phyloP scores from a whole-genome alignment of 192 early-diverging fungal species.

The Kickxella alabastrina region DNA sequence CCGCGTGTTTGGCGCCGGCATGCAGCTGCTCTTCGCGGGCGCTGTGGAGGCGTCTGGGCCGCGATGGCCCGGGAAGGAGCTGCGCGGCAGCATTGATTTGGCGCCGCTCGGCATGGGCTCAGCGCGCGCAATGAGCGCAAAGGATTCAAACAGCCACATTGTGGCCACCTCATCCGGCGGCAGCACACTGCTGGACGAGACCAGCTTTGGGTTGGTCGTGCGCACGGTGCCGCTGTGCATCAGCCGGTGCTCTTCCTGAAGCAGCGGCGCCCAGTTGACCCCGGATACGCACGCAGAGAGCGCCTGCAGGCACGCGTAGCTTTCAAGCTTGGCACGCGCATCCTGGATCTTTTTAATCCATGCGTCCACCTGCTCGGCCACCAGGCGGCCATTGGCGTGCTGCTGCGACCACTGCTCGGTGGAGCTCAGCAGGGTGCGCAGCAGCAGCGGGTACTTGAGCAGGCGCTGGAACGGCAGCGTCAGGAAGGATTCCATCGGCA shows the following conservation, averaged over 20 bases:
- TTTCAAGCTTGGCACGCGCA: conserved; percentile 38
- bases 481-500: conserved; percentile 56
- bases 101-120: conserved; percentile 1
- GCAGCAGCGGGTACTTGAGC: conserved; percentile 58
- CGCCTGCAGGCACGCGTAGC: conserved; percentile 40
- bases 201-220: conserved; percentile 10
- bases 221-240: conserved; percentile 30
- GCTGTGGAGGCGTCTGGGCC: conserved; percentile 1
- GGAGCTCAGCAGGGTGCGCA: conserved; percentile 50
- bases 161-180: conserved; percentile 22
- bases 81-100: conserved; percentile 5
- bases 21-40: background rate
- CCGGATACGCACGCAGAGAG: conserved; percentile 12
- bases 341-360: conserved; percentile 51
- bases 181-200: conserved; percentile 11
- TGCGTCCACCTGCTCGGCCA: conserved; percentile 42
- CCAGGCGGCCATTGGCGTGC: conserved; percentile 27
- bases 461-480: conserved; percentile 60
- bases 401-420: conserved; percentile 47
- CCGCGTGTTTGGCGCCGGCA: conserved; percentile 19
- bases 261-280: conserved; percentile 27
- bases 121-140: conserved; percentile 25
- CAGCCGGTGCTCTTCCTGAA: conserved; percentile 27
- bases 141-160: conserved; percentile 46
- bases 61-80: conserved; percentile 3